Evolutionary conservation across 306 rosid species (phyloP).

Genomic region (Pyrus bretschneideri): DNA sequence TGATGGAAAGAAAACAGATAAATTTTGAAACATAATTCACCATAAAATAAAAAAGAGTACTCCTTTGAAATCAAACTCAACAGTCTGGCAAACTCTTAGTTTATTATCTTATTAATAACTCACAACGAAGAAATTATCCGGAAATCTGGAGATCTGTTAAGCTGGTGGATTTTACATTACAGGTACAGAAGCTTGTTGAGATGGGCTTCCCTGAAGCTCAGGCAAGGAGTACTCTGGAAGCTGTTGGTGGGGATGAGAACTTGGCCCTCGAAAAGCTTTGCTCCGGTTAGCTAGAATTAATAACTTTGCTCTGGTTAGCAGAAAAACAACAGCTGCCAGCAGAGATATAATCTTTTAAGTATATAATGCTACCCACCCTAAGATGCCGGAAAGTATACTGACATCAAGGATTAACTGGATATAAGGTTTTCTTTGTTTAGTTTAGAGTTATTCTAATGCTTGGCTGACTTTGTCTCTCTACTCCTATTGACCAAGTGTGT

Average conservation of each 20-base stretch:
- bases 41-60: background rate
- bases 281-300: slow-evolving; percentile 43
- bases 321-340: background rate
- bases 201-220: slow-evolving; percentile 92
- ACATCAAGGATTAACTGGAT: slow-evolving; percentile 7
- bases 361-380: background rate
- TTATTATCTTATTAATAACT: background rate
- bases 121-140: background rate
- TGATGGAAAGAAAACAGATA: background rate
- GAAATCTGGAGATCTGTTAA: background rate
- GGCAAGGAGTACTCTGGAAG: slow-evolving; percentile 74
- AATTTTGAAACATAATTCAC: background rate
- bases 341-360: slow-evolving; percentile 17
- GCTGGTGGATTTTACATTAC: slow-evolving; percentile 13
- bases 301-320: slow-evolving; percentile 48
- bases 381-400: slow-evolving; percentile 15
- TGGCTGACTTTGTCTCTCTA: background rate
- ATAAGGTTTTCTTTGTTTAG: background rate
- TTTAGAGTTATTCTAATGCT: background rate
- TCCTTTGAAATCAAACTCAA: background rate
- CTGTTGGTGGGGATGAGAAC: slow-evolving; percentile 93
- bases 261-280: slow-evolving; percentile 88
- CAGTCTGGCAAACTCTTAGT: background rate
- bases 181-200: slow-evolving; percentile 85
- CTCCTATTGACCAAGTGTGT: background rate